Conservation (phyloP, 164 flowering plant species). For the Saururus chinensis region DNA sequence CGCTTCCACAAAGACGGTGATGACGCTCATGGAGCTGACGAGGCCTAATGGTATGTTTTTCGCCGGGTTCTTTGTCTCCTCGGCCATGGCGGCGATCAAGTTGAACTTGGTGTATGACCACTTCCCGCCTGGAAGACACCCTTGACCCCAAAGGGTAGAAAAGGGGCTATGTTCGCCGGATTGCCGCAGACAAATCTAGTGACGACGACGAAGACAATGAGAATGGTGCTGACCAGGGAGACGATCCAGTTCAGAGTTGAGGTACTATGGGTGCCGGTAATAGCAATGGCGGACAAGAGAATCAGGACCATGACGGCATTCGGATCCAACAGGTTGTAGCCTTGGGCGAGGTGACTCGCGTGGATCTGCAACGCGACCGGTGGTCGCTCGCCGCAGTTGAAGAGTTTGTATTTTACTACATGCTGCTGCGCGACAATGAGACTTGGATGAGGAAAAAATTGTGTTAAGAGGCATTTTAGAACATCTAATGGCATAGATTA, state of each 20-base stretch:
- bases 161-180: constrained; percentile 42
- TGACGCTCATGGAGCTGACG: constrained; percentile 62
- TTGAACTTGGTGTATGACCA: constrained; percentile 83
- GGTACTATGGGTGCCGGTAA: constrained; percentile 39
- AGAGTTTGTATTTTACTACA: too few species aligned
- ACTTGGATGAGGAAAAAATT: too few species aligned
- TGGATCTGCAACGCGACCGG: constrained; percentile 39
- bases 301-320: constrained; percentile 40
- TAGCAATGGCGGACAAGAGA: constrained; percentile 34
- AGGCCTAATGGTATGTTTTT: constrained; percentile 70
- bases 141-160: constrained; percentile 43
- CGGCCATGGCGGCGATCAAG: constrained; percentile 80
- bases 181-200: constrained; percentile 40
- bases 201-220: constrained; percentile 38
- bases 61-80: constrained; percentile 62
- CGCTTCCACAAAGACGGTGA: too few species aligned
- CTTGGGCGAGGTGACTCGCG: constrained; percentile 27
- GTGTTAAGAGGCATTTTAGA: too few species aligned
- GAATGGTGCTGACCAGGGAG: constrained; percentile 23
- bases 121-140: constrained; percentile 53
- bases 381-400: too few species aligned
- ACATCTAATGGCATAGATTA: too few species aligned
- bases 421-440: too few species aligned
- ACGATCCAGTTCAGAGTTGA: constrained; percentile 45
- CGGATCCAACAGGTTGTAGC: constrained; percentile 62